Evolutionary conservation across 2,329 filamentous ascomycete genomes (phyloP).

Genomic region (Talaromyces sp.): DNA sequence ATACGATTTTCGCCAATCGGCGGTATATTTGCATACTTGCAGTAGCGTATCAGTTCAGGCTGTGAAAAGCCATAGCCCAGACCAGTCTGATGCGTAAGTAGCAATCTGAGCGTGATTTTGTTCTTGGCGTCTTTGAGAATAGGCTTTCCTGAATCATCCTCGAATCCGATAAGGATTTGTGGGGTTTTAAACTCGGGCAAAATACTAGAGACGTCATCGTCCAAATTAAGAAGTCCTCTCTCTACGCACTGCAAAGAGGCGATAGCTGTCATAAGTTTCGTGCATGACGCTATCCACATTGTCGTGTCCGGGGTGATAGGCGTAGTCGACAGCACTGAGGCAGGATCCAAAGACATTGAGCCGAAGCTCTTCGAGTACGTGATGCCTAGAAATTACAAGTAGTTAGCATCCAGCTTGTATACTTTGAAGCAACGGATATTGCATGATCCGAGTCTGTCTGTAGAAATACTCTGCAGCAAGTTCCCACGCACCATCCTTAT

Average conservation of each 20-base stretch:
- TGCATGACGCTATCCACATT: slow-evolving; percentile 1
- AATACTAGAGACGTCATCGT: slow-evolving; percentile 7
- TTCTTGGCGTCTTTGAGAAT: not conserved
- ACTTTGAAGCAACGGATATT: not conserved
- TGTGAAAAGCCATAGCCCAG: slow-evolving; percentile 3
- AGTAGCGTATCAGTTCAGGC: not conserved
- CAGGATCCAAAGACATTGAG: slow-evolving; percentile 7
- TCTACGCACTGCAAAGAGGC: not conserved
- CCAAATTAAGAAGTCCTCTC: slow-evolving; percentile 3
- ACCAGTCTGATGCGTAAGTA: slow-evolving; percentile 11
- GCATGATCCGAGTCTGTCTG: not conserved
- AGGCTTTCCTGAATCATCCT: slow-evolving; percentile 3
- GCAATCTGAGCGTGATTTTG: slow-evolving; percentile 1
- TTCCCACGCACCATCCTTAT: slow-evolving; percentile 7
- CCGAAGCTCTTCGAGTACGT: slow-evolving; percentile 10
- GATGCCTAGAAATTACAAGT: not conserved
- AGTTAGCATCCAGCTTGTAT: not conserved
- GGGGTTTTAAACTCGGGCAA: not conserved
- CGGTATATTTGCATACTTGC: slow-evolving; percentile 1
- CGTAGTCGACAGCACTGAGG: not conserved
- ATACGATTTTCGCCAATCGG: not conserved
- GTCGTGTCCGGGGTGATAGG: slow-evolving; percentile 9
- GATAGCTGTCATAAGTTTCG: not conserved
- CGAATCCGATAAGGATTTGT: slow-evolving; percentile 4
- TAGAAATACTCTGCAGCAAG: not conserved